Conservation (phyloP, 495 filamentous ascomycete species). For the Hypoxylon fuscum region DNA sequence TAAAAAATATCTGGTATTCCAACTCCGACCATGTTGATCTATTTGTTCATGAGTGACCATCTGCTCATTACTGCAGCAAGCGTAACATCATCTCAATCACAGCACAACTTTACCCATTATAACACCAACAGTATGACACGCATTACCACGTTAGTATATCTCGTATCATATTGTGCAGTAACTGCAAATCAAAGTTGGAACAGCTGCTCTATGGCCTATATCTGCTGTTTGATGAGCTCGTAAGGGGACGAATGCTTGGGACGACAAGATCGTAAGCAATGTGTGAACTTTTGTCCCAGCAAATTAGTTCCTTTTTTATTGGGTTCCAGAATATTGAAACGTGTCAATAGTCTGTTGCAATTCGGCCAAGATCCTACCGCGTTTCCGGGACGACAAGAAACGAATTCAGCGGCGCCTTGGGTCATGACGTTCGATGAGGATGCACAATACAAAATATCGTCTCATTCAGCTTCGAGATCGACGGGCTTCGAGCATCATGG, state of each 20-base stretch:
- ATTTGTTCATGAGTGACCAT: slow-evolving; percentile 2
- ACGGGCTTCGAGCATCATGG: slow-evolving; percentile 1
- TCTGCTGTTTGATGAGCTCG: no score
- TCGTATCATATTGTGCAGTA: slow-evolving; percentile 2
- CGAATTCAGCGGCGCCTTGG: not conserved
- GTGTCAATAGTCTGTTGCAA: slow-evolving; percentile 3
- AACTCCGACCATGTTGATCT: not conserved
- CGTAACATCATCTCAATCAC: slow-evolving; percentile 4
- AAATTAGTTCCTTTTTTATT: slow-evolving; percentile 4
- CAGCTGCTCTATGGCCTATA: not conserved
- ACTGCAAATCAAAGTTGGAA: not conserved
- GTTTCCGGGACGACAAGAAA: not conserved
- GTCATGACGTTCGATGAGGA: slow-evolving; percentile 1
- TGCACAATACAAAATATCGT: slow-evolving; percentile 14
- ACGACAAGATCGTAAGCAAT: not conserved
- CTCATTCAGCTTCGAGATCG: slow-evolving; percentile 7
- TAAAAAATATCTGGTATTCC: not conserved
- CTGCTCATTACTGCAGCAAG: slow-evolving; percentile 1
- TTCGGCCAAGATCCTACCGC: slow-evolving; percentile 9
- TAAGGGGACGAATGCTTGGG: not conserved
- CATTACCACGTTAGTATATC: slow-evolving; percentile 9
- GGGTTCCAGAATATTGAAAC: not conserved
- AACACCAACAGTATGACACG: slow-evolving; percentile 1
- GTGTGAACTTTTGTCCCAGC: not conserved
- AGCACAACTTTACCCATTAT: slow-evolving; percentile 9